A percentile compares a stretch with the other conserved stretches of the same genome.
These are phyloP conservation scores for Dimargaris cristalligena DNA, from an alignment of 192 early-diverging fungal genomes.

Conservation along the genomic window DNA sequence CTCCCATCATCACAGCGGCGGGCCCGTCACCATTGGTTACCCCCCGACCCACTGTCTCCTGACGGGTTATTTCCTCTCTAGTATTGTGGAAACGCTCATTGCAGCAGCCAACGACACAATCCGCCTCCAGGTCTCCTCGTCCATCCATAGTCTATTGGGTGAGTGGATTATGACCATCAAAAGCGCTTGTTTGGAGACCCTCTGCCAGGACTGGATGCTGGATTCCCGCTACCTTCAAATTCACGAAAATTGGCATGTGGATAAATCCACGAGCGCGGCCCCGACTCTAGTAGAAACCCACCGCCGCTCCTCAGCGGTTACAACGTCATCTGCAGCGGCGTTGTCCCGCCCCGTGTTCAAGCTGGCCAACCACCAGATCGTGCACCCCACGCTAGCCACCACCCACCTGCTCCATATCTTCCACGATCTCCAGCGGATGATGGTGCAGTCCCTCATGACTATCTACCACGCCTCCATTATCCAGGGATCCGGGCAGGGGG, in stretches of 20 bases:
- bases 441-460: background rate
- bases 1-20: background rate
- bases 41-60: slow-evolving; percentile 39
- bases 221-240: slow-evolving; percentile 34
- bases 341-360: background rate
- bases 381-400: background rate
- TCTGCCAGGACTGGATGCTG: slow-evolving; percentile 60
- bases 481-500: background rate
- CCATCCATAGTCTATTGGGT: slow-evolving; percentile 47
- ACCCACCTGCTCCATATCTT: background rate
- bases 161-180: slow-evolving; percentile 56
- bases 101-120: slow-evolving; percentile 66
- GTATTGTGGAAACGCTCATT: slow-evolving; percentile 53
- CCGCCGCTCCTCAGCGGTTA: too few relatives aligned
- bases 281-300: too few relatives aligned
- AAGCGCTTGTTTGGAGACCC: slow-evolving; percentile 47
- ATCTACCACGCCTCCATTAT: background rate
- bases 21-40: slow-evolving; percentile 14
- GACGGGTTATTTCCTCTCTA: slow-evolving; percentile 56
- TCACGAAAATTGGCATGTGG: slow-evolving; percentile 25
- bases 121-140: slow-evolving; percentile 50
- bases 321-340: too few relatives aligned
- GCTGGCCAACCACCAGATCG: background rate
- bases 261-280: too few relatives aligned
- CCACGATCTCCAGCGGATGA: background rate